Base-by-base conservation (phyloP, 441 rosid genomes). In the Populus hybrid region DNA sequence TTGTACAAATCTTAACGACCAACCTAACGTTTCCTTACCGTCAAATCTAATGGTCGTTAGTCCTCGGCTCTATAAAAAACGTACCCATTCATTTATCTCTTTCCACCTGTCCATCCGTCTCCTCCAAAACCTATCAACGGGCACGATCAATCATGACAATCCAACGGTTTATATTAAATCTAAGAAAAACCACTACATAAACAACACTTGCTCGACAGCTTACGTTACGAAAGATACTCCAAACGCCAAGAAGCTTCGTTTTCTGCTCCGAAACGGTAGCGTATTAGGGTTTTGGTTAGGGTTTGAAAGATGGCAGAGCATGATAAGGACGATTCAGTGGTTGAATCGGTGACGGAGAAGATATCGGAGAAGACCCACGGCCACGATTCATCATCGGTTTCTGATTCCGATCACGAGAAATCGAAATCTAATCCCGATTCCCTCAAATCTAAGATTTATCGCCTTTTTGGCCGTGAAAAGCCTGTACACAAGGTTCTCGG, bases 401-500 rank as follows among this genome's bases (percentile, higher is more conserved):
- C 94, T 1, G 97, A 90, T 78, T 84, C 97, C 68, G 97, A 88
- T 33, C 83, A 89, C 77, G 91, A 91, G 23, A 84, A 88, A 14
- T 66, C 82, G 78, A 33, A 73, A 35, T 36, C 80, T 4, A 78
- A 90, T 31, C 59, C 88, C 0, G 80, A 92, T n/a, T 78, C 92
- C 71, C 9, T 89, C 16, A 90, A 94, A 81, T 42, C 87, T 42
- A 92, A 93, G 81, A 78, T 90, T 72, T 88, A 78, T 70, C 92
- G 93, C 64, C 90, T 94, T 38, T 93, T 93, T 16, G 99, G 98
- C 35, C 88, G 98, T 63, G 95, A 94, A 70, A 81, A 84, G 83
- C 95, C 99, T 28, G 90, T 93, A 9, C 98, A 94, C 82, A 83
- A 85, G 80, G 92, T 93, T 72, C 78, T 95, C 24, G 99, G 99